Conservation (phyloP, 2,329 filamentous ascomycete species). For the Ophiostoma triangulosporum region DNA sequence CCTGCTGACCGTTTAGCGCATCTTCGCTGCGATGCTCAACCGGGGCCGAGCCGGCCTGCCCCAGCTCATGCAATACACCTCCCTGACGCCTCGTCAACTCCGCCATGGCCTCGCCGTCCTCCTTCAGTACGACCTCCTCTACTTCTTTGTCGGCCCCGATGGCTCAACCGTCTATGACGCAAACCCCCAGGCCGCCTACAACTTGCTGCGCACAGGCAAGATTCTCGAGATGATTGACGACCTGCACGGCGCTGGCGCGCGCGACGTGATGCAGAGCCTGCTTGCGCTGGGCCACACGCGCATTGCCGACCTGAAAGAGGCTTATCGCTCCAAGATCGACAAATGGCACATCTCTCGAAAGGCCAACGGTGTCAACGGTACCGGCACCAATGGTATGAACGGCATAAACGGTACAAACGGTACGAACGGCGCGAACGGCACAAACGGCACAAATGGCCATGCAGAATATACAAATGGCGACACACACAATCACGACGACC, state of each 20-base stretch:
- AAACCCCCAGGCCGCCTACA: conserved; percentile 68
- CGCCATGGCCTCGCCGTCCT: conserved; percentile 73
- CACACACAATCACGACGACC: conserved; percentile 9
- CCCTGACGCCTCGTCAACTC: conserved; percentile 60
- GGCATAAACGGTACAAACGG: conserved; percentile 9
- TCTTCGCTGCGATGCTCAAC: conserved; percentile 65
- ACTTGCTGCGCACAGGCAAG: conserved; percentile 67
- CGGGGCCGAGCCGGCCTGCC: conserved; percentile 63
- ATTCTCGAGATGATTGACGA: conserved; percentile 63
- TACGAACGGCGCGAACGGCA: not conserved
- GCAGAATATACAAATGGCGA: conserved; percentile 19
- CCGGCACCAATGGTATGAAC: not conserved
- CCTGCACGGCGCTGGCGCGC: conserved; percentile 61
- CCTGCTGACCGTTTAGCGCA: conserved; percentile 49
- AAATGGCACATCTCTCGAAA: conserved; percentile 10
- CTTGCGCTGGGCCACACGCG: conserved; percentile 66
- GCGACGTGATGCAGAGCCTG: conserved; percentile 60
- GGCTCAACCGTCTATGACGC: conserved; percentile 56
- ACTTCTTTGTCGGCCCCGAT: conserved; percentile 51
- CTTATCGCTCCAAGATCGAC: conserved; percentile 31
- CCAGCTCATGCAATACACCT: conserved; percentile 57
- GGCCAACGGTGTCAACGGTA: conserved; percentile 10
- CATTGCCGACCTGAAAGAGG: conserved; percentile 54
- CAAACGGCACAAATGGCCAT: not conserved
- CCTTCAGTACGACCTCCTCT: conserved; percentile 77